A percentile compares a stretch with the other conserved stretches of the same genome.
Conservation (phyloP, 140 eudicot genomes). For the Senecio squalidus region DNA sequence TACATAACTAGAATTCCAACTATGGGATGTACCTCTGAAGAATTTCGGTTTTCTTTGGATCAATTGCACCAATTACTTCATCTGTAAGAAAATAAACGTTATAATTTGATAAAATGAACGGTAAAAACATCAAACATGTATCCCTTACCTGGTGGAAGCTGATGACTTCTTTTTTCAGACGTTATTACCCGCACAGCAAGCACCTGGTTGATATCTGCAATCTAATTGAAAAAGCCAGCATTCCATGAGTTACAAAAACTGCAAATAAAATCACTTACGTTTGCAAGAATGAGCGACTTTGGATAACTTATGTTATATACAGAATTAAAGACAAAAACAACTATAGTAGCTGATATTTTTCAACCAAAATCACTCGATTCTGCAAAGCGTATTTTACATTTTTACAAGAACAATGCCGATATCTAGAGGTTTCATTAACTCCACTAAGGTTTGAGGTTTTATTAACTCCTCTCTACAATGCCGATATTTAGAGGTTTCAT, state of each 20-base stretch:
- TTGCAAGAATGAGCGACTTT: neutral
- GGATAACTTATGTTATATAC: neutral
- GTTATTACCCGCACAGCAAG: conserved; percentile 75
- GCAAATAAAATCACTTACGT: neutral
- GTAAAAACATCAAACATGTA: neutral
- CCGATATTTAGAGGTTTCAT: neutral
- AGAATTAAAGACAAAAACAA: neutral
- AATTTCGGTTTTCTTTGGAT: conserved; percentile 83
- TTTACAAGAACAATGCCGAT: neutral
- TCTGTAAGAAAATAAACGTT: conserved; percentile 40
- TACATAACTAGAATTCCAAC: neutral
- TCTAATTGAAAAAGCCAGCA: conserved; percentile 38
- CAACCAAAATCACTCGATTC: neutral
- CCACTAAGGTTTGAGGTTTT: neutral
- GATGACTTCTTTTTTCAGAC: conserved; percentile 67
- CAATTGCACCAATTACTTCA: conserved; percentile 78
- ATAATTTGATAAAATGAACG: neutral
- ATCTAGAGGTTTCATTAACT: too few species aligned
- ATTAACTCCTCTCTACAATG: neutral
- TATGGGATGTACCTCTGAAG: conserved; percentile 50
- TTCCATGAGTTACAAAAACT: conserved; percentile 15
- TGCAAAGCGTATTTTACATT: neutral
- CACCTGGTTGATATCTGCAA: conserved; percentile 75
- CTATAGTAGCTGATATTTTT: neutral
- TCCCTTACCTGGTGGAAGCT: conserved; percentile 74